Evolutionary conservation across 495 filamentous ascomycete species (phyloP).

Genomic region (Collariella sp.): DNA sequence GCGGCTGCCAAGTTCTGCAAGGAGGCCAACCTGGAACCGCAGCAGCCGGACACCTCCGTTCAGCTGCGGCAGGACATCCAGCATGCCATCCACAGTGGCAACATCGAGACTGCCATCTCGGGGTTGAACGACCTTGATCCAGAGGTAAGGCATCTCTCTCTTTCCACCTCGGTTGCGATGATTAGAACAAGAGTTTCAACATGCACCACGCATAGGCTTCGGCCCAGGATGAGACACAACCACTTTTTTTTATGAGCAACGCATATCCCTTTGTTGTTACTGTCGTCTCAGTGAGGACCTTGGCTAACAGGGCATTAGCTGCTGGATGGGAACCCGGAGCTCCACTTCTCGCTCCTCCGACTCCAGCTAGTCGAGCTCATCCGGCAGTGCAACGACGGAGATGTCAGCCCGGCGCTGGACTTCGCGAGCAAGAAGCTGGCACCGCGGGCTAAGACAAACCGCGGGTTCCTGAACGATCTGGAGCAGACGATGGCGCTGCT

Average conservation of each 20-base stretch:
- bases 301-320: slow-evolving; percentile 49
- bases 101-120: slow-evolving; percentile 78
- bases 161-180: slow-evolving; percentile 51
- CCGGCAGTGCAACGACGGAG: slow-evolving; percentile 61
- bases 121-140: slow-evolving; percentile 83
- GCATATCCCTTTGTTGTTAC: not conserved
- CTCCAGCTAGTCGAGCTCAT: slow-evolving; percentile 93
- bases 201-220: slow-evolving; percentile 99
- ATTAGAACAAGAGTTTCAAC: slow-evolving; percentile 82
- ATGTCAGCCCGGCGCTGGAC: slow-evolving; percentile 72
- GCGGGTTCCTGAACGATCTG: slow-evolving; percentile 74
- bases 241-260: slow-evolving; percentile 79
- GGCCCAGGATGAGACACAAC: slow-evolving; percentile 89
- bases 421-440: slow-evolving; percentile 85
- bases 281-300: not conserved
- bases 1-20: slow-evolving; percentile 88
- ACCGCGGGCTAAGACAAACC: slow-evolving; percentile 74
- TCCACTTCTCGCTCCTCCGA: slow-evolving; percentile 86
- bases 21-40: slow-evolving; percentile 79
- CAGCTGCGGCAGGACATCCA: slow-evolving; percentile 69
- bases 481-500: slow-evolving; percentile 89
- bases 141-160: slow-evolving; percentile 54
- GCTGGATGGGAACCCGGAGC: slow-evolving; percentile 68
- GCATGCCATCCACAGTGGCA: slow-evolving; percentile 68
- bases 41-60: slow-evolving; percentile 62